Conservation (phyloP, 2,329 filamentous ascomycete species). For the Talaromyces marneffei region DNA sequence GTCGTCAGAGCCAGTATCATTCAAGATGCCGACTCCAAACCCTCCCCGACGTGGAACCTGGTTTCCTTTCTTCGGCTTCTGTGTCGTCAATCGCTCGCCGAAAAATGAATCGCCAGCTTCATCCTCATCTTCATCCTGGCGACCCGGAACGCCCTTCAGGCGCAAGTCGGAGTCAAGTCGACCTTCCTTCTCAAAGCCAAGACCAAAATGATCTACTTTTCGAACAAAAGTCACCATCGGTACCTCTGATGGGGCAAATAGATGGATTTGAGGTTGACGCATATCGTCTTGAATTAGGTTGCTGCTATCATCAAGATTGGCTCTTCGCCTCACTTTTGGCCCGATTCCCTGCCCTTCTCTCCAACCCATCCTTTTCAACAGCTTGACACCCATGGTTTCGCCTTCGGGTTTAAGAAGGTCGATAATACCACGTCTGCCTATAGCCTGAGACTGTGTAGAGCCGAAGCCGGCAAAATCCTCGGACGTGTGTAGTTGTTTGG, state of each 20-base stretch:
- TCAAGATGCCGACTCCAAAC: slow-evolving; percentile 82
- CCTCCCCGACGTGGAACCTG: slow-evolving; percentile 57
- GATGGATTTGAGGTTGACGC: slow-evolving; percentile 50
- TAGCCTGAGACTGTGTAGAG: slow-evolving; percentile 53
- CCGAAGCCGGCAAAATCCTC: slow-evolving; percentile 72
- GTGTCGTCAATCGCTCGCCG: slow-evolving; percentile 27
- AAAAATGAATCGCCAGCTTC: slow-evolving; percentile 33
- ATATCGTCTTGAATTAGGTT: slow-evolving; percentile 35
- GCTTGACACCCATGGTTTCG: slow-evolving; percentile 78
- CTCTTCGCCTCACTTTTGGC: slow-evolving; percentile 71
- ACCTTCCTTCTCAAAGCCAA: slow-evolving; percentile 41
- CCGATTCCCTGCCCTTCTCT: slow-evolving; percentile 88
- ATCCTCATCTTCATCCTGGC: slow-evolving; percentile 20
- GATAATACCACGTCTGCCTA: slow-evolving; percentile 53
- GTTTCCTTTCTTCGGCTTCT: slow-evolving; percentile 42
- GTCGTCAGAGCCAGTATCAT: slow-evolving; percentile 90
- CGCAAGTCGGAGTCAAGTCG: slow-evolving; percentile 24
- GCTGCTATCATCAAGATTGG: slow-evolving; percentile 57
- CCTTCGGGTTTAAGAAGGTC: slow-evolving; percentile 67
- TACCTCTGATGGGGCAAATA: slow-evolving; percentile 82
- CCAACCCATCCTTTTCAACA: slow-evolving; percentile 93
- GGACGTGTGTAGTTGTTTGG: slow-evolving; percentile 65
- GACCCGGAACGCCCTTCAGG: slow-evolving; percentile 22
- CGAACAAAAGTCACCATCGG: slow-evolving; percentile 51
- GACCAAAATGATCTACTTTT: slow-evolving; percentile 43